Evolutionary conservation across 148 eudicot genomes (phyloP), one percentile per base, ranked within the genome.

Genomic region (Salicornia ramosissima): DNA sequence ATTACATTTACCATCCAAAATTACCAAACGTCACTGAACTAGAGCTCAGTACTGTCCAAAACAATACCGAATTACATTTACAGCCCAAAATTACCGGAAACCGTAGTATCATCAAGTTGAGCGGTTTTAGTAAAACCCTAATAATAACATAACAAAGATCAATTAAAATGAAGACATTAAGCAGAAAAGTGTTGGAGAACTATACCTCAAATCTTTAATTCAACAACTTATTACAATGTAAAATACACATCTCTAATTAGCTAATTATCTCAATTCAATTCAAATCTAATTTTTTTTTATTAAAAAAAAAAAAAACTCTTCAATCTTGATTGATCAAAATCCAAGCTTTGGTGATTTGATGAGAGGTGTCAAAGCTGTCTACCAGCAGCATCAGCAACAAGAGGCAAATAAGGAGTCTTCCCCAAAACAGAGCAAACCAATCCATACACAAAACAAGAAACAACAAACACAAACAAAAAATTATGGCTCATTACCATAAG

Each of bases 311-410:
- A 29, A 59, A 59, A 33, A 28, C 18, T n/a, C n/a, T 7, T 11
- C 3, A 24, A 29, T 28, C 19, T 57, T 10, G 16, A 29, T 12
- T 6, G 36, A 57, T 57, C 62, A 57, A 28, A 57, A 3, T 34
- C 40, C 21, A 1, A 59, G 31, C 30, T 30, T 24, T 53, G 3
- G 15, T 25, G 1, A 39, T 47, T 21, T 10, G 39, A 34, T 28
- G 19, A 24, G 24, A 57, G 55, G 6, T 33, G 45, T 82, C 80
- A 80, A 34, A 93, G 64, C 73, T 94, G 98, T 15, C 91, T 79
- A 7, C 82, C 87, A 52, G 98, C 98, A 65, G 98, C 98, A 49
- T 94, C 96, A 69, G 90, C 97, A 50, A 94, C 89, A 67, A 90
- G 69, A 50, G 98, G 98, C 91, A 94, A 80, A 53, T 90, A 87